Percentiles rank a stretch among this genome's conserved stretches.
Evolutionary conservation across 345 rosid species (phyloP).

Genomic region (Syzygium aromaticum): DNA sequence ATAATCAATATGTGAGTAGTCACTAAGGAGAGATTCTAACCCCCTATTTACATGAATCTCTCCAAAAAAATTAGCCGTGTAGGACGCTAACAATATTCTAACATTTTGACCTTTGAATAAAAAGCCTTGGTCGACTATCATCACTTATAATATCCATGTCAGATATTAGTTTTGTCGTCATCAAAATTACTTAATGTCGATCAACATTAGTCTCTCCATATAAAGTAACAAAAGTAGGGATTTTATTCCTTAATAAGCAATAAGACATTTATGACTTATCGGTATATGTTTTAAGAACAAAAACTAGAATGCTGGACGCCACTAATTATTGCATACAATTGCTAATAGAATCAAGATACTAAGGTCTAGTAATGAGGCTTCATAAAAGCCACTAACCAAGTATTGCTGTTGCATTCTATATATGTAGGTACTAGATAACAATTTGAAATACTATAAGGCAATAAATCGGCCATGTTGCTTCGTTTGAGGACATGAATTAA

Average conservation of each 20-base stretch:
- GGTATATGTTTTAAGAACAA: neutral
- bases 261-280: neutral
- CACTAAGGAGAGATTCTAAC: neutral
- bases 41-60: neutral
- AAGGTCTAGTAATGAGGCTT: neutral
- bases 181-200: neutral
- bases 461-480: neutral
- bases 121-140: neutral
- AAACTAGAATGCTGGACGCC: neutral
- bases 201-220: neutral
- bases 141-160: neutral
- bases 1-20: neutral
- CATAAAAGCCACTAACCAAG: neutral
- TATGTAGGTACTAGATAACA: neutral
- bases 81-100: neutral
- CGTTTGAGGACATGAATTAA: neutral
- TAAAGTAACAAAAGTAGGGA: neutral
- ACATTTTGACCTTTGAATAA: neutral
- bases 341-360: neutral
- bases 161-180: neutral
- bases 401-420: neutral
- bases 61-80: neutral
- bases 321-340: neutral
- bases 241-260: neutral
- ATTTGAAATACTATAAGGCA: neutral